Evolutionary conservation across 2,329 filamentous ascomycete genomes (phyloP), one percentile per base, ranked within the genome.

Genomic region (Aspergillus pseudotamarii): DNA sequence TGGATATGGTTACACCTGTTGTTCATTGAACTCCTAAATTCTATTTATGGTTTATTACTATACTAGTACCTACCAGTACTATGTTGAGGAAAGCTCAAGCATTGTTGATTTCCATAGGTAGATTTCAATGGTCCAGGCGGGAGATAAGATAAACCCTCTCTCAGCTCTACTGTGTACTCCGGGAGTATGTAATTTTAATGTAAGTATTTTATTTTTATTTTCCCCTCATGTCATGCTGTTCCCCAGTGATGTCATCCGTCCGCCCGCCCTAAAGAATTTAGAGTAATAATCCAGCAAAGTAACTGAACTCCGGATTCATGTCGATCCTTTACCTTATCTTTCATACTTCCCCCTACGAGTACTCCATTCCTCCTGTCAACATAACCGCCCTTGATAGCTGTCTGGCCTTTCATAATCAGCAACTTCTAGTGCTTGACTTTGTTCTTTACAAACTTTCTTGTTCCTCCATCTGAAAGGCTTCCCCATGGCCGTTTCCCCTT

Each of bases 401-500:
- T 14, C 14, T 36, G 6, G 34, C 14, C 14, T 36, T 36, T 36
- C 14, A 36, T 36, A 16, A 36, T 36, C 14, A 34, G 32, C 34
- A 16, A 36, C 34, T 34, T 34, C 34, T 36, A 23, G 21, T 48
- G 11, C 46, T 51, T n/a, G 11, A 14, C 46, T 51, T 50, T 50
- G 34, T 9, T 16, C 23, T 6, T 30, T 50, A 19, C 8, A 28
- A 19, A 48, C 21, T 8, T 36, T 26, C 32, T 43, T 43, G 19
- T 38, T 23, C 16, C 28, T 48, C 55, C 12, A 10, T 51, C 21
- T 30, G 16, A 57, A 21, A 16, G 16, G 11, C 2, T 14, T 16
- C 32, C 21, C 16, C 28, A 62, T 58, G 55, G 56, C 55, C 11
- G 48, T 54, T 38, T 26, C 48, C 6, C 51, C 60, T n/a, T 38